phyloP scores from a whole-genome alignment of 2,329 filamentous ascomycete species.

The Metarhizium album region DNA sequence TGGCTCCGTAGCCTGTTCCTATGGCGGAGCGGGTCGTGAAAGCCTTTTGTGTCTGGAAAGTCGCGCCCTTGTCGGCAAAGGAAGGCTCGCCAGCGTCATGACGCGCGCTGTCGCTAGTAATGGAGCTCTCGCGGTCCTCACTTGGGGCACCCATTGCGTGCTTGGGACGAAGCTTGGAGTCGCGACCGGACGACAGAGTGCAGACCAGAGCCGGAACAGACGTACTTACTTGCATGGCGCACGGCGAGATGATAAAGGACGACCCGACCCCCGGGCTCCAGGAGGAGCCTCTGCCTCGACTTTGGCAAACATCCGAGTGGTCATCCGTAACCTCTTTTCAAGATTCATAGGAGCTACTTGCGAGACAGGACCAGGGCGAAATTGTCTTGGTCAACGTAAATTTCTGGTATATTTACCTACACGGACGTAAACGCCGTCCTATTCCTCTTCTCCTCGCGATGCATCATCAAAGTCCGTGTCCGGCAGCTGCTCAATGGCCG shows the following conservation, averaged over 20 bases:
- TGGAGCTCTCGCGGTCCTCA: neutral
- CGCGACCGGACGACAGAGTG: neutral
- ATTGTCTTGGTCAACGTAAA: constrained; percentile 12
- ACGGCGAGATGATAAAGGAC: no score
- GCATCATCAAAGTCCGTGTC: no score
- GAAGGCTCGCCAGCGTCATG: neutral
- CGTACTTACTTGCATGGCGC: neutral
- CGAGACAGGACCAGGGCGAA: constrained; percentile 14
- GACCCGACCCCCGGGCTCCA: no score
- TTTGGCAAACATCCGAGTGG: no score
- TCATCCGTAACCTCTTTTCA: no score
- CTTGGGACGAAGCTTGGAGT: neutral
- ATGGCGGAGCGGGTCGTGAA: constrained; percentile 17
- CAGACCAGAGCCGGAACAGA: neutral
- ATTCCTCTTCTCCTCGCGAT: no score
- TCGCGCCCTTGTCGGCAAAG: neutral
- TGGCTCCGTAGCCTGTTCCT: constrained; percentile 16
- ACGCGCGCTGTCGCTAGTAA: neutral
- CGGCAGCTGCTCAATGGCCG: no score
- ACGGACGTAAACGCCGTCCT: no score
- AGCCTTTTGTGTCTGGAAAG: constrained; percentile 15
- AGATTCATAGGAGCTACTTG: no score
- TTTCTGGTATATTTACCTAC: no score
- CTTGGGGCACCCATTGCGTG: neutral
- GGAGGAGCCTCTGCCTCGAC: no score